A percentile compares a stretch with the other conserved stretches of the same genome.
Evolutionary conservation across 2,329 filamentous ascomycete species (phyloP).

Genomic region (Colletotrichum destructivum): DNA sequence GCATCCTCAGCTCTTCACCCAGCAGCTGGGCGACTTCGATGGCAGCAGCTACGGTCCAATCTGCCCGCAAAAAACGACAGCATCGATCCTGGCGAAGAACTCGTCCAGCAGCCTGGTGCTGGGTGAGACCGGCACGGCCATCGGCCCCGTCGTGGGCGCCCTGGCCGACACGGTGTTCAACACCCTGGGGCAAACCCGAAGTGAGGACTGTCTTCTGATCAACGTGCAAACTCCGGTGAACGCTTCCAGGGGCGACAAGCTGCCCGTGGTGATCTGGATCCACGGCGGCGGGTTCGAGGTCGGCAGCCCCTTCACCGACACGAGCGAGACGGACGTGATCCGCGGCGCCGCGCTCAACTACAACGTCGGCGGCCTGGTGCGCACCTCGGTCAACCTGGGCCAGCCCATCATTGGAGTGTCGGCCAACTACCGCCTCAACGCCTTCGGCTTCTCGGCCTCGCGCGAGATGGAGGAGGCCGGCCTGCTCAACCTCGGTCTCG

Average conservation of each 20-base stretch:
- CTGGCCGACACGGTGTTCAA: conserved; percentile 28
- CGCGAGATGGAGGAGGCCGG: conserved; percentile 50
- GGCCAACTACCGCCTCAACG: conserved; percentile 76
- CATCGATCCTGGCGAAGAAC: conserved; percentile 14
- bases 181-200: conserved; percentile 19
- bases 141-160: conserved; percentile 22
- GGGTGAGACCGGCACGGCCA: conserved; percentile 15
- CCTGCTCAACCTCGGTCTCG: conserved; percentile 46
- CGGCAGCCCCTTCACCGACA: conserved; percentile 44
- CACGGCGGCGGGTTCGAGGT: conserved; percentile 55
- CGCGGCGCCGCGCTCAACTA: conserved; percentile 48
- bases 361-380: conserved; percentile 53
- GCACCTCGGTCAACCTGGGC: conserved; percentile 55
- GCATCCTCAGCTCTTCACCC: conserved; percentile 25
- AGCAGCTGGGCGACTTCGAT: conserved; percentile 24
- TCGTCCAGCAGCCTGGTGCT: conserved; percentile 23
- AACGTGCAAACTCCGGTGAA: conserved; percentile 64
- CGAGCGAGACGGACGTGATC: conserved; percentile 22
- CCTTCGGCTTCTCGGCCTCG: conserved; percentile 45
- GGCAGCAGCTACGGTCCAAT: conserved; percentile 25
- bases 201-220: conserved; percentile 67
- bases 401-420: conserved; percentile 75
- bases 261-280: conserved; percentile 57
- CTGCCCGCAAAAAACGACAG: conserved; percentile 29
- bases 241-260: conserved; percentile 56